Evolutionary conservation across 768 basidiomycete genomes (phyloP), one percentile per base, ranked within the genome.

Genomic region (Leccinum broughii): DNA sequence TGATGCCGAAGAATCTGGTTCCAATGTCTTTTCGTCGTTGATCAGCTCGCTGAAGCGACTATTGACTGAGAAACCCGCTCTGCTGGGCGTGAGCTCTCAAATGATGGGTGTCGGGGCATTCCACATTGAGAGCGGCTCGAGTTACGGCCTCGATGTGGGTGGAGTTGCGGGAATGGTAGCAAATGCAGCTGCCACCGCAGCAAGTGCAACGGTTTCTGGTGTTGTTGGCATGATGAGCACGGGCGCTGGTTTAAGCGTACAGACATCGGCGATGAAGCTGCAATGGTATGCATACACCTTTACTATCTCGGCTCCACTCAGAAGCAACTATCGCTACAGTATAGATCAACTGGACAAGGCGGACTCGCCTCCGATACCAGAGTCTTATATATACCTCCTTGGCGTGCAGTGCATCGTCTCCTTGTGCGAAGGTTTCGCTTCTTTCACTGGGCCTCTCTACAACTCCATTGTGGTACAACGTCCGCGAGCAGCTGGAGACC

Each of bases 331-430:
- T 24, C 44, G 10, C 1, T 15, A 5, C 66, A 97, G 95, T 71
- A 98, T 99, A 66, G 96, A 99, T 71, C 96, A 98, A 73, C 85
- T 98, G 13, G 96, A 99, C 77, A 99, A 99, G 73, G 90, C 93
- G 0, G 96, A 99, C 66, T 86, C 95, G 0, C 97, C 97, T 0
- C 81, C 86, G 0, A 95, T 98, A 56, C 96, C 96, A 0, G 97
- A 99, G 60, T 82, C 90, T 4, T 98, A 99, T 70, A 83, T 96
- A 63, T 96, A 95, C 70, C 88, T 99, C 9, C 83, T 99, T 2
- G 92, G 87, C 1, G 83, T 97, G 0, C 95, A 98, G 67, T 95
- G 90, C 68, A 81, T 98, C 9, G 83, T 90, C 30, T 87, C 92
- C 0, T 77, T 99, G 2, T 92, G 90, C 61, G 93, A 95, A 66